Percentiles rank a stretch among this genome's conserved stretches.
These are phyloP conservation scores for Pseudogymnoascus sp. DNA, from an alignment of 2,329 filamentous ascomycete species.

Conservation along the genomic window DNA sequence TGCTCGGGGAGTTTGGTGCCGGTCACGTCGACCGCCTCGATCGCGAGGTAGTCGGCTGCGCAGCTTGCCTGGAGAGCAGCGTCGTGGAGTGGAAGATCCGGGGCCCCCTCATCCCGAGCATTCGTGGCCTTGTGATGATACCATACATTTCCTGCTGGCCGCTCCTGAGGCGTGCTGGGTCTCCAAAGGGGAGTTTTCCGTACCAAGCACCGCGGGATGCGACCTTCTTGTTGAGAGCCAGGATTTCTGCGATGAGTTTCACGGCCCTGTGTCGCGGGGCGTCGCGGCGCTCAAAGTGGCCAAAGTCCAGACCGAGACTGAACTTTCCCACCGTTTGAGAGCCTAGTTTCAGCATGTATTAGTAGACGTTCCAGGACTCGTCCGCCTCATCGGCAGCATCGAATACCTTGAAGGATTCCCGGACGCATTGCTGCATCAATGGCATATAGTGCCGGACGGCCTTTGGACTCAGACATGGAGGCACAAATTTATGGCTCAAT, in stretches of 20 bases:
- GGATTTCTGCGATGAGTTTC: constrained; percentile 31
- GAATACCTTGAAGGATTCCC: constrained; percentile 21
- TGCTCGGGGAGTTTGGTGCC: constrained; percentile 37
- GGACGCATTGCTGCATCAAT: constrained; percentile 18
- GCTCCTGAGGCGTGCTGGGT: constrained; percentile 27
- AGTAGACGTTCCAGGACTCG: constrained; percentile 42
- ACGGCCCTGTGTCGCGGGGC: constrained; percentile 38
- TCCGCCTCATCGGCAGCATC: constrained; percentile 21
- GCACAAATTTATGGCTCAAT: constrained; percentile 17
- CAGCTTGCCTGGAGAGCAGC: constrained; percentile 31
- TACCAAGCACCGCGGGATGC: constrained; percentile 40
- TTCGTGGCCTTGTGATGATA: constrained; percentile 35
- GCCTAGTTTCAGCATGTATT: constrained; percentile 43
- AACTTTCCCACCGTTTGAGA: constrained; percentile 40
- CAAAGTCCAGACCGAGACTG: constrained; percentile 37
- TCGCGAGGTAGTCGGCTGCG: constrained; percentile 30
- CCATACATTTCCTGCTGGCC: constrained; percentile 29
- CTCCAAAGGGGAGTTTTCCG: constrained; percentile 38
- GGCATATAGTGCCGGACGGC: constrained; percentile 31
- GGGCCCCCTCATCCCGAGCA: constrained; percentile 29
- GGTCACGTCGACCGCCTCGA: constrained; percentile 36
- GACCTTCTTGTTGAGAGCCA: constrained; percentile 42
- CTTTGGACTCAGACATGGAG: constrained; percentile 22
- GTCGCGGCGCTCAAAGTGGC: constrained; percentile 36
- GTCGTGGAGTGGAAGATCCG: constrained; percentile 32